Evolutionary conservation across 2,329 filamentous ascomycete genomes (phyloP).

Genomic region (Cercospora sojina): DNA sequence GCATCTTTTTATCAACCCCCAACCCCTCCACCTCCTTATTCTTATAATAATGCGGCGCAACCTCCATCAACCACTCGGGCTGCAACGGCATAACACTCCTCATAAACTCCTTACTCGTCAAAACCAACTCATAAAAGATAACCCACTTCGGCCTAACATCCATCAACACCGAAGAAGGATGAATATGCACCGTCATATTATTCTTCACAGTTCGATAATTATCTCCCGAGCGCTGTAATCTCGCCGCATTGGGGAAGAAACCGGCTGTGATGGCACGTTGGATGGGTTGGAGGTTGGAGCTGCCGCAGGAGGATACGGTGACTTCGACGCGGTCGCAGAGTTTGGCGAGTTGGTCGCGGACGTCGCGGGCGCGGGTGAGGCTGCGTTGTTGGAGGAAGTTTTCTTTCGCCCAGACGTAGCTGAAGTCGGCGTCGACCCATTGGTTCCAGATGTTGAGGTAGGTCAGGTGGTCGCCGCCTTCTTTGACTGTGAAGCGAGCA

Average conservation of each 20-base stretch:
- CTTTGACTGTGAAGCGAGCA: slow-evolving; percentile 82
- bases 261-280: slow-evolving; percentile 85
- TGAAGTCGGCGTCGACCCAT: slow-evolving; percentile 91
- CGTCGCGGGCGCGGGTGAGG: slow-evolving; percentile 84
- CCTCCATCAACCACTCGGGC: slow-evolving; percentile 79
- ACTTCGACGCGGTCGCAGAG: slow-evolving; percentile 94
- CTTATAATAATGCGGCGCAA: slow-evolving; percentile 94
- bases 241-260: slow-evolving; percentile 90
- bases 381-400: slow-evolving; percentile 92
- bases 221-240: slow-evolving; percentile 78
- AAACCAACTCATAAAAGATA: slow-evolving; percentile 79
- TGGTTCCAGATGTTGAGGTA: slow-evolving; percentile 93
- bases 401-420: slow-evolving; percentile 80
- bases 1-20: slow-evolving; percentile 72
- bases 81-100: slow-evolving; percentile 81
- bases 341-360: slow-evolving; percentile 87
- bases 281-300: slow-evolving; percentile 72
- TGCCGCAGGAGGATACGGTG: slow-evolving; percentile 62
- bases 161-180: slow-evolving; percentile 80
- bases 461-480: slow-evolving; percentile 85
- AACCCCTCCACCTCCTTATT: slow-evolving; percentile 82
- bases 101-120: slow-evolving; percentile 91
- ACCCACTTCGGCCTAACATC: slow-evolving; percentile 80
- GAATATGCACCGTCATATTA: slow-evolving; percentile 83
- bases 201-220: slow-evolving; percentile 91